Evolutionary conservation across 2,329 filamentous ascomycete genomes (phyloP).

Genomic region (Pyrenophora graminea): DNA sequence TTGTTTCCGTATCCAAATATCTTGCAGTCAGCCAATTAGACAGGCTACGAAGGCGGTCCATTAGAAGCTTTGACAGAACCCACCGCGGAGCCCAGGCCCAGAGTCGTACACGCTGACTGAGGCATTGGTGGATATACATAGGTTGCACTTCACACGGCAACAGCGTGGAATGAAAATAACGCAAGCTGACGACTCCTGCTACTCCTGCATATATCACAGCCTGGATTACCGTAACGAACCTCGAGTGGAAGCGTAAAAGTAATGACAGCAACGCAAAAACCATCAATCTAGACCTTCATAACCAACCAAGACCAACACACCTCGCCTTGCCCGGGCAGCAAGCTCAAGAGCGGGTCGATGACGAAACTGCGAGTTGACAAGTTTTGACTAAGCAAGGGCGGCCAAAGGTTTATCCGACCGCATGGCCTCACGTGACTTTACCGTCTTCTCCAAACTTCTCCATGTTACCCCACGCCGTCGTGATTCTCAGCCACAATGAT

Average conservation of each 20-base stretch:
- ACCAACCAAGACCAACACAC: not conserved
- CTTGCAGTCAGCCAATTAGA: not conserved
- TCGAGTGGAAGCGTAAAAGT: not conserved
- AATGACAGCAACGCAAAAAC: no score
- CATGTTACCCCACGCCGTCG: no score
- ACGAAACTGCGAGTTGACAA: constrained; percentile 1
- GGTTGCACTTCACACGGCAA: constrained; percentile 1
- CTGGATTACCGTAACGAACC: not conserved
- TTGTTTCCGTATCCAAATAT: constrained; percentile 24
- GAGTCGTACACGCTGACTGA: not conserved
- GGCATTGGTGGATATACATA: not conserved
- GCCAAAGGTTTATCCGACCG: not conserved
- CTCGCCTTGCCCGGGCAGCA: not conserved
- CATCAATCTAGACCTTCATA: not conserved
- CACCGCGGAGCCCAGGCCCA: not conserved
- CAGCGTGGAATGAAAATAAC: not conserved
- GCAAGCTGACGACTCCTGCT: constrained; percentile 3
- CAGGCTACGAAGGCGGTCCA: no score
- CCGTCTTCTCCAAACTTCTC: no score
- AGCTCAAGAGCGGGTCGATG: not conserved
- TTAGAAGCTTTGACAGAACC: not conserved
- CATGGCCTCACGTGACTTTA: not conserved
- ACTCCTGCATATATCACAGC: not conserved
- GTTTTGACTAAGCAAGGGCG: not conserved
- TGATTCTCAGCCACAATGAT: no score